Evolutionary conservation across 2,329 filamentous ascomycete species (phyloP).

Genomic region (Madurella mycetomatis): DNA sequence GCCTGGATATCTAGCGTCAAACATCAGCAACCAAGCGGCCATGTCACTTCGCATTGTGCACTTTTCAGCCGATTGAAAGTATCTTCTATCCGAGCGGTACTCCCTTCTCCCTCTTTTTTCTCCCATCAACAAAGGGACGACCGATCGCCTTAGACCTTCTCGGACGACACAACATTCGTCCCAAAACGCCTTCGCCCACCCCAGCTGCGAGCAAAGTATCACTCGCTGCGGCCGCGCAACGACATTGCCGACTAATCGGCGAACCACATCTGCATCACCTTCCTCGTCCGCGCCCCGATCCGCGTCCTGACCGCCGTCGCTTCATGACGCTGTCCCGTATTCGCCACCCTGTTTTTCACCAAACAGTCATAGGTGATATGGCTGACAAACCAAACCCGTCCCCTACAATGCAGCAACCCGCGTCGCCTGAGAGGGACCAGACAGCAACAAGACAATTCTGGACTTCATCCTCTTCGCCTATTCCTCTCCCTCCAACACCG

Average conservation of each 20-base stretch:
- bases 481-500: slow-evolving; percentile 16
- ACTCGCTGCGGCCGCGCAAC: not conserved
- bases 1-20: slow-evolving; percentile 9
- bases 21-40: not conserved
- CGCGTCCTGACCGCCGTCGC: not conserved
- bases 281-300: not conserved
- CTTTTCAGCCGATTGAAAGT: slow-evolving; percentile 18
- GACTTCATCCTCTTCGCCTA: slow-evolving; percentile 11
- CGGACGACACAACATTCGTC: not conserved
- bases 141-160: slow-evolving; percentile 3
- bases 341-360: slow-evolving; percentile 19
- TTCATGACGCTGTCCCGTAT: slow-evolving; percentile 17
- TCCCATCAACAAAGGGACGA: slow-evolving; percentile 8
- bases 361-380: slow-evolving; percentile 20
- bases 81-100: not conserved
- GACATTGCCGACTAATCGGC: not conserved
- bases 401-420: slow-evolving; percentile 9
- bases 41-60: slow-evolving; percentile 16
- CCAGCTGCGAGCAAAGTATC: not conserved
- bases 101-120: not conserved
- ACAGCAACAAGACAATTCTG: slow-evolving; percentile 12
- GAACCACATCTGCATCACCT: not conserved
- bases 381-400: slow-evolving; percentile 17
- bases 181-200: not conserved
- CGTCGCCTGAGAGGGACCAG: slow-evolving; percentile 8